Conservation (phyloP, 495 filamentous ascomycete species). For the Physcia stellaris region DNA sequence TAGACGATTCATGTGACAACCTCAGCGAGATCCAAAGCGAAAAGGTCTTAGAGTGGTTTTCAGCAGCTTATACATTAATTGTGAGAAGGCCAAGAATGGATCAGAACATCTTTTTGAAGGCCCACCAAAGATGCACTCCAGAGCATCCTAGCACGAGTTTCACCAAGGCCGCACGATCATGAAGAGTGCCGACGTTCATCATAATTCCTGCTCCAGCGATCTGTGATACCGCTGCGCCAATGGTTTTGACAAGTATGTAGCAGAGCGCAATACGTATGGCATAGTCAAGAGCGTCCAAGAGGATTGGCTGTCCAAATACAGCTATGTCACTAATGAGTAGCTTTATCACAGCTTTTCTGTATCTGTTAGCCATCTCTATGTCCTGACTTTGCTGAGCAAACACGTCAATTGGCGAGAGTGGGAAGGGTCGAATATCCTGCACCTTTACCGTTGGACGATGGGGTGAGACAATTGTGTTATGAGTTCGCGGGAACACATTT, state of each 20-base stretch:
- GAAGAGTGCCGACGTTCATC: too few relatives aligned
- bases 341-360: slow-evolving; percentile 9
- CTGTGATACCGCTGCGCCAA: too few relatives aligned
- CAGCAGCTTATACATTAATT: too few relatives aligned
- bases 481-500: background rate
- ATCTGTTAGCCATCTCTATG: slow-evolving; percentile 3
- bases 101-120: background rate
- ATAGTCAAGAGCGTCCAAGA: slow-evolving; percentile 11
- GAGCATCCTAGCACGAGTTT: background rate
- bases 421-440: slow-evolving; percentile 1
- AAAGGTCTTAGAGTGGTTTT: too few relatives aligned
- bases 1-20: too few relatives aligned
- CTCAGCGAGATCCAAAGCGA: too few relatives aligned
- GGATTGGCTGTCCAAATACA: slow-evolving; percentile 11
- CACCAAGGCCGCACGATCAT: background rate
- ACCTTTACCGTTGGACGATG: background rate
- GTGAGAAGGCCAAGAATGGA: too few relatives aligned
- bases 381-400: slow-evolving; percentile 4
- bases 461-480: background rate
- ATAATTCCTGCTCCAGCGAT: too few relatives aligned
- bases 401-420: slow-evolving; percentile 10
- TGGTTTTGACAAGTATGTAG: slow-evolving; percentile 10
- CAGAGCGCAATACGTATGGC: slow-evolving; percentile 5
- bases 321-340: slow-evolving; percentile 14
- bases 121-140: background rate